Evolutionary conservation across 2,329 filamentous ascomycete species (phyloP), one percentile per base, ranked within the genome.

Genomic region (Alternaria sp.): DNA sequence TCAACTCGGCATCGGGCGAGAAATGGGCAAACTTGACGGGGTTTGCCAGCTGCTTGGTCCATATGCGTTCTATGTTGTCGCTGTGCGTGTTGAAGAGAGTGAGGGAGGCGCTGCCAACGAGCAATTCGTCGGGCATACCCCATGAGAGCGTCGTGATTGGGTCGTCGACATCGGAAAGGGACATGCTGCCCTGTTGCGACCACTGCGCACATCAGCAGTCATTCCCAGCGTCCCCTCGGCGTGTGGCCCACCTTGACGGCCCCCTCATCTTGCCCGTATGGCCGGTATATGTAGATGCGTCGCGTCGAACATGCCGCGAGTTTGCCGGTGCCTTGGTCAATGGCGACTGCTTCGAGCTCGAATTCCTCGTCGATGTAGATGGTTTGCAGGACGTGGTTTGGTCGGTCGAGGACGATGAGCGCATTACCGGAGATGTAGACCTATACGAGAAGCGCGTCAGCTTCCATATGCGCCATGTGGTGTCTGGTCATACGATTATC

Each of bases 361-460:
- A 82, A 78, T 42, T 85, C 82, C 66, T 92, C 88, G 72, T 96
- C 91, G 73, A 95, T 89, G 81, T 97, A 96, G 68, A 96, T 90
- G 4, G 94, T 97, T 79, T 99, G 95, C 34, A 97, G 80, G 64
- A 97, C 87, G 55, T 87, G 87, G 63, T 89, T 85, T 53, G 91
- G 87, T 51, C 88, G 90, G 73, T 88, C 86, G 68, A 98, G 88
- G 71, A 99, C 89, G 54, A 95, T 88, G 66, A 98, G 87, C 63
- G 92, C 92, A 79, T 90, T 91, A 72, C 94, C 94, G 61, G 92
- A 95, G 67, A 97, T 91, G 80, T 98, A 99, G 52, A 88, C 88
- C 92, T 96, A 63, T 4, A 8, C 2, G 34, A 18, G 16, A 32
- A 30, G 16, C 18, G 5, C 28, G 54, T 70, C 57, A 69, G 67